Evolutionary conservation across 225 moss, liverwort and hornwort species (phyloP).

Genomic region (Ulota crispa): DNA sequence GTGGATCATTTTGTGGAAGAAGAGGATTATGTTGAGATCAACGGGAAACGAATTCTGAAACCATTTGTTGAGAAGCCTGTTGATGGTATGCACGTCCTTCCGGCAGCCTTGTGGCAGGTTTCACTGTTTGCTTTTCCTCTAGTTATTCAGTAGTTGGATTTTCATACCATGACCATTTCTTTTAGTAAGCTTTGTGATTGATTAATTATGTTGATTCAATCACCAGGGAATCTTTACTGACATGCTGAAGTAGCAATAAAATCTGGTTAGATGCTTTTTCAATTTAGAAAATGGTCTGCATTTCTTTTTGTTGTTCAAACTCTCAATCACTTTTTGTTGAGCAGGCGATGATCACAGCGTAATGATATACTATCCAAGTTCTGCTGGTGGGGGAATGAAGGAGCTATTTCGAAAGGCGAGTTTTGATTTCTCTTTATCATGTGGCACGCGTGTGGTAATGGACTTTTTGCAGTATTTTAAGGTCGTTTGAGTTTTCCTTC

Average conservation of each 20-base stretch:
- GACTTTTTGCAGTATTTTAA: not conserved
- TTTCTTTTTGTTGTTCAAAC: constrained; percentile 5
- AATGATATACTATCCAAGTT: constrained; percentile 99
- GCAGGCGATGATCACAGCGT: constrained; percentile 97
- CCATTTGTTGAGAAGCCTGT: constrained; percentile 99
- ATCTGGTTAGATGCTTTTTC: not conserved
- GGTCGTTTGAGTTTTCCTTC: not conserved
- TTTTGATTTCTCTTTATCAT: constrained; percentile 8
- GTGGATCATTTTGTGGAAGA: constrained; percentile 86
- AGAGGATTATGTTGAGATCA: constrained; percentile 96
- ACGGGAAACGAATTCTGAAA: constrained; percentile 82
- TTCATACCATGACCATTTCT: not conserved
- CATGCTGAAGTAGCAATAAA: not conserved
- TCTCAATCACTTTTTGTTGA: constrained; percentile 17
- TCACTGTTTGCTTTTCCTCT: not conserved
- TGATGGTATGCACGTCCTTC: constrained; percentile 58
- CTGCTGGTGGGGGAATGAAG: constrained; percentile 99
- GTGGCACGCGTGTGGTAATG: not conserved
- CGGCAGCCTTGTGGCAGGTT: not conserved
- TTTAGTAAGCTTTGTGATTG: not conserved
- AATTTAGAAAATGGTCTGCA: constrained; percentile 2
- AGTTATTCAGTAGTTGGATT: not conserved
- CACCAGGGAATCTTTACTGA: not conserved
- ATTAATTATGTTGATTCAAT: not conserved
- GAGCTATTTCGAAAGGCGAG: constrained; percentile 96